A percentile compares a stretch with the other conserved stretches of the same genome.
Evolutionary conservation across 2,329 filamentous ascomycete genomes (phyloP).

Genomic region (Malbranchea cinnamomea): DNA sequence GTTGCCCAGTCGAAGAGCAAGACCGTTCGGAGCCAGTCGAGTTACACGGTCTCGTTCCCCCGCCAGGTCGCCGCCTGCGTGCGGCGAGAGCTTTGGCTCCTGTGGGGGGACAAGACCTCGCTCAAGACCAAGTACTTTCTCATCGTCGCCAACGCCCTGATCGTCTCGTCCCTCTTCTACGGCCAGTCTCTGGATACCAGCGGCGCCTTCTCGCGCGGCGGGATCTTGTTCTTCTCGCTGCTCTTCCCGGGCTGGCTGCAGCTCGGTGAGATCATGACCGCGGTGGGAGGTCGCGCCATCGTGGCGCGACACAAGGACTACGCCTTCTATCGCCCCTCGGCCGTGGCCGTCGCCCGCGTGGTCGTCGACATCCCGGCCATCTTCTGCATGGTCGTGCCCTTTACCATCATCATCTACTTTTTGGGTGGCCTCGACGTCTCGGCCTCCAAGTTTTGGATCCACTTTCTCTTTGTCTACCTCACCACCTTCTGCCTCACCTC

Average conservation of each 20-base stretch:
- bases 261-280: slow-evolving; percentile 58
- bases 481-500: slow-evolving; percentile 27
- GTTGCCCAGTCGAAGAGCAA: slow-evolving; percentile 47
- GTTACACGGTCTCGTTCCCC: slow-evolving; percentile 5
- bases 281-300: slow-evolving; percentile 53
- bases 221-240: slow-evolving; percentile 46
- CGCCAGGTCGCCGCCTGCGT: slow-evolving; percentile 4
- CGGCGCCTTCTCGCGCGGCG: slow-evolving; percentile 45
- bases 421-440: slow-evolving; percentile 41
- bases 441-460: slow-evolving; percentile 6
- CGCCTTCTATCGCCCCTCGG: slow-evolving; percentile 48
- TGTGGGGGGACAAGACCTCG: slow-evolving; percentile 49
- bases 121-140: slow-evolving; percentile 61
- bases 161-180: slow-evolving; percentile 63
- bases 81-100: slow-evolving; percentile 52
- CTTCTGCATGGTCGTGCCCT: slow-evolving; percentile 39
- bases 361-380: slow-evolving; percentile 42
- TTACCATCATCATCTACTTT: slow-evolving; percentile 65
- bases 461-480: slow-evolving; percentile 3
- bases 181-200: slow-evolving; percentile 40
- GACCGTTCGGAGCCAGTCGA: slow-evolving; percentile 5
- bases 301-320: slow-evolving; percentile 50
- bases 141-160: slow-evolving; percentile 52
- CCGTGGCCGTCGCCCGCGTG: slow-evolving; percentile 42
- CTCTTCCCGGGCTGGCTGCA: slow-evolving; percentile 52